Percentiles rank a stretch among this genome's conserved stretches.
These are phyloP conservation scores for Podospora comata DNA, from an alignment of 495 filamentous ascomycete genomes.

Conservation along the genomic window DNA sequence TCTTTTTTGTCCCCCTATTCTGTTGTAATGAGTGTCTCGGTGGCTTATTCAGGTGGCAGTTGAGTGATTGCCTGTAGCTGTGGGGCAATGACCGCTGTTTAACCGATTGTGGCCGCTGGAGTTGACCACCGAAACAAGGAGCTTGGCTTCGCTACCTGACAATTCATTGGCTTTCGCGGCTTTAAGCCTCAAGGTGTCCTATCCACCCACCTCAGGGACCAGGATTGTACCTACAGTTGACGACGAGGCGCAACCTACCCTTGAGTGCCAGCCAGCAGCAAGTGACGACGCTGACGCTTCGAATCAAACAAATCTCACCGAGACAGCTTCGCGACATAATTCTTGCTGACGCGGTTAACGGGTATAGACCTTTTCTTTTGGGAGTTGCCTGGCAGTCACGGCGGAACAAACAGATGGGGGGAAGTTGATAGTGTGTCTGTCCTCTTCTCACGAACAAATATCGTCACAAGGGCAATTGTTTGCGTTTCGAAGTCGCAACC, in stretches of 20 bases:
- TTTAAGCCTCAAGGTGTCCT: constrained; percentile 4
- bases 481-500: constrained; percentile 6
- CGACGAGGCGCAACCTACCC: neutral
- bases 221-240: neutral
- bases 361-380: neutral
- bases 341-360: neutral
- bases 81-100: constrained; percentile 9
- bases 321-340: neutral
- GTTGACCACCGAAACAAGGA: neutral
- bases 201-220: neutral
- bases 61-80: neutral
- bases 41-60: constrained; percentile 4
- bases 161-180: neutral
- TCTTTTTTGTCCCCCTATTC: neutral
- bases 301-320: neutral
- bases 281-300: neutral
- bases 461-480: constrained; percentile 16
- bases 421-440: neutral
- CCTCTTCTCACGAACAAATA: constrained; percentile 1
- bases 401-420: neutral
- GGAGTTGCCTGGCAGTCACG: neutral
- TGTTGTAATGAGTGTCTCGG: neutral
- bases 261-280: neutral
- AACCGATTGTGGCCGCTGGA: constrained; percentile 8
- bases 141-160: neutral